These are phyloP conservation scores for Penicillium fimorum DNA, from an alignment of 495 filamentous ascomycete genomes.

Conservation along the genomic window DNA sequence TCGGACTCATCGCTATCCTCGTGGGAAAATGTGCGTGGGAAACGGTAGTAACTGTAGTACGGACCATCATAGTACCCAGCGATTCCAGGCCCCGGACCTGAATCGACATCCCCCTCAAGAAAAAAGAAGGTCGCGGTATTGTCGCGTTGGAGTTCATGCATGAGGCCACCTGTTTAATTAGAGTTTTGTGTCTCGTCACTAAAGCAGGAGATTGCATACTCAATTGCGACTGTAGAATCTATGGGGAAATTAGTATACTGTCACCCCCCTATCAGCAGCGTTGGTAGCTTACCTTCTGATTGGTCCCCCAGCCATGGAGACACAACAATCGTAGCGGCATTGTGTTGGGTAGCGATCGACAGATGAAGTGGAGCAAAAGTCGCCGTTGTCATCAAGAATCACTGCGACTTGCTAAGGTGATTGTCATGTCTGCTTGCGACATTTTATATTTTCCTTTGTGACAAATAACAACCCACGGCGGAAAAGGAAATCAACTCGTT, in stretches of 20 bases:
- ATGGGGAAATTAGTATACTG: not conserved
- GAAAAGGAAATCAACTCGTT: not conserved
- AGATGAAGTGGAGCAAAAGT: not conserved
- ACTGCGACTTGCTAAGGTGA: not conserved
- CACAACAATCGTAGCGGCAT: constrained; percentile 33
- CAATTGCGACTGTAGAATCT: constrained; percentile 33
- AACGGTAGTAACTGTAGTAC: constrained; percentile 38
- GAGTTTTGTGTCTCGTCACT: not conserved
- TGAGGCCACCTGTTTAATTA: constrained; percentile 24
- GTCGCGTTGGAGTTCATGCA: constrained; percentile 29
- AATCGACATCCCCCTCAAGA: constrained; percentile 37
- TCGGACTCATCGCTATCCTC: constrained; percentile 26
- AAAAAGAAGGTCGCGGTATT: constrained; percentile 35
- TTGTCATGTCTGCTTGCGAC: not conserved
- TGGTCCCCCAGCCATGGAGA: constrained; percentile 36
- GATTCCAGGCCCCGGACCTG: constrained; percentile 33
- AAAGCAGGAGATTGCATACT: constrained; percentile 14
- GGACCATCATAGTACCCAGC: constrained; percentile 35
- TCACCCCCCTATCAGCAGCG: no score
- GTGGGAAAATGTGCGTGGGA: constrained; percentile 27
- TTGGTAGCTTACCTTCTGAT: constrained; percentile 23
- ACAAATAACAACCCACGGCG: not conserved
- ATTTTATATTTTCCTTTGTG: constrained; percentile 12
- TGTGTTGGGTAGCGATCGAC: not conserved
- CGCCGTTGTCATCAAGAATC: not conserved